Evolutionary conservation across 2,329 filamentous ascomycete species (phyloP), one percentile per base, ranked within the genome.

Genomic region (Plenodomus tracheiphilus): DNA sequence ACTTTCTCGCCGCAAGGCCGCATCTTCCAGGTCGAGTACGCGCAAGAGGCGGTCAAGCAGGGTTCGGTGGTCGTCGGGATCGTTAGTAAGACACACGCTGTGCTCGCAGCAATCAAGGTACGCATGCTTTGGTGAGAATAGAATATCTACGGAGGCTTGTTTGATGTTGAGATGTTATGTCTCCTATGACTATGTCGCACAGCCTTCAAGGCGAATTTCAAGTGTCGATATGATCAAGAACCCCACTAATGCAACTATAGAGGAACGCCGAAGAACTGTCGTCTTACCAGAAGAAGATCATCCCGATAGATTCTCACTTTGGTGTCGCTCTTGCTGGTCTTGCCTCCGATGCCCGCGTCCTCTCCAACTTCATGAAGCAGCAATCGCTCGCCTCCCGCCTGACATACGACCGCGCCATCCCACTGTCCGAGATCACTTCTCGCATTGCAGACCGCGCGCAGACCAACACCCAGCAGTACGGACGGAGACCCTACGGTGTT

Each of bases 331-430:
- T 99, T 68, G 94, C 94, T 62, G 94, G 94, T 65, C 89, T 99
- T 55, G 94, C 94, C 61, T 97, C 93, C 50, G 94, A 99, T 76
- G 94, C 93, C 71, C 94, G 94, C 70, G 94, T 99, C 65, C 91
- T 99, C 65, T 97, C 92, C 81, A 99, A 99, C 85, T 99, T 97
- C 81, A 97, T 99, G 93, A 97, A 97, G 81, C 91, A 96, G 79
- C 94, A 97, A 79, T 96, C 91, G 57, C 90, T 99, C 68, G 89
- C 90, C 68, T 93, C 94, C 67, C 91, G 93, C 74, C 87, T 99
- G 66, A 96, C 91, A 49, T 97, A 96, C 80, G 93, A 90, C 77
- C 92, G 94, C 61, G 86, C 92, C 61, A 94, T 99, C 72, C 90
- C 91, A 25, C 81, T 97, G 71, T 87, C 91, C 69, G 88, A 89